Evolutionary conservation across 192 early-diverging fungal species (phyloP).

Genomic region (Lunasporangiospora selenospora): DNA sequence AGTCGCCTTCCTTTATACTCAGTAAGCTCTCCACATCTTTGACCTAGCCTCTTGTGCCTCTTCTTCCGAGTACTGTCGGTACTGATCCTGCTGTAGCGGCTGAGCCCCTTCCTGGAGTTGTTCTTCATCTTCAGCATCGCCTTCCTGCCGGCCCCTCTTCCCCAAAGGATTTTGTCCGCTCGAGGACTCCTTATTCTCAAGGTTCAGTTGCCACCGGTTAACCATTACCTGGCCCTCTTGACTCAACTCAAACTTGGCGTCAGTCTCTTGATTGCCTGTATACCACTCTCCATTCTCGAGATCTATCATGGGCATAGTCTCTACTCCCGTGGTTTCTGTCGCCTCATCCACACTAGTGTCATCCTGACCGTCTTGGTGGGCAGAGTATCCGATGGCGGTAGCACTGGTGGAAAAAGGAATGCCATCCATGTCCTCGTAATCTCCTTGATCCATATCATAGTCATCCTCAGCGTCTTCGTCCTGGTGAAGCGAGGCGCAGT

Average conservation of each 20-base stretch:
- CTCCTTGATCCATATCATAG: conserved; percentile 43
- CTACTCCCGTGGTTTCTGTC: too few relatives aligned
- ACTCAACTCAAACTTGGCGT: conserved; percentile 41
- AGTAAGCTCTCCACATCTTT: too few relatives aligned
- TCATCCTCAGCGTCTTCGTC: conserved; percentile 59
- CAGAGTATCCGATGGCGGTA: conserved; percentile 15
- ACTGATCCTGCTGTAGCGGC: too few relatives aligned
- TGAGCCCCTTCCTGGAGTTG: too few relatives aligned
- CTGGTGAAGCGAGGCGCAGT: conserved; percentile 74
- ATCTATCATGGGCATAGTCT: conserved; percentile 29
- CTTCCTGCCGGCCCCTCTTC: conserved; percentile 12
- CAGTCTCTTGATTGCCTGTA: conserved; percentile 33
- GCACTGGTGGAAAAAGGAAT: conserved; percentile 28
- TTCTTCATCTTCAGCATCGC: background rate
- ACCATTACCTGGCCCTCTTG: conserved; percentile 49
- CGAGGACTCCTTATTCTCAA: background rate
- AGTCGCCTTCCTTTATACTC: too few relatives aligned
- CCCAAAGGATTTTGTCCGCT: background rate
- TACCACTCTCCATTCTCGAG: conserved; percentile 43
- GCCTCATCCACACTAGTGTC: too few relatives aligned
- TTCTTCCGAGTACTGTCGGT: too few relatives aligned
- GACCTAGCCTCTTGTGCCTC: too few relatives aligned
- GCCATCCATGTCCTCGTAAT: conserved; percentile 24
- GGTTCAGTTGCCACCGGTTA: conserved; percentile 21
- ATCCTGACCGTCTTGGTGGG: too few relatives aligned